Percentiles rank a stretch among this genome's conserved stretches.
These are phyloP conservation scores for Trichopus zeylanicus DNA, from an alignment of 116 monocot species.

Conservation along the genomic window DNA sequence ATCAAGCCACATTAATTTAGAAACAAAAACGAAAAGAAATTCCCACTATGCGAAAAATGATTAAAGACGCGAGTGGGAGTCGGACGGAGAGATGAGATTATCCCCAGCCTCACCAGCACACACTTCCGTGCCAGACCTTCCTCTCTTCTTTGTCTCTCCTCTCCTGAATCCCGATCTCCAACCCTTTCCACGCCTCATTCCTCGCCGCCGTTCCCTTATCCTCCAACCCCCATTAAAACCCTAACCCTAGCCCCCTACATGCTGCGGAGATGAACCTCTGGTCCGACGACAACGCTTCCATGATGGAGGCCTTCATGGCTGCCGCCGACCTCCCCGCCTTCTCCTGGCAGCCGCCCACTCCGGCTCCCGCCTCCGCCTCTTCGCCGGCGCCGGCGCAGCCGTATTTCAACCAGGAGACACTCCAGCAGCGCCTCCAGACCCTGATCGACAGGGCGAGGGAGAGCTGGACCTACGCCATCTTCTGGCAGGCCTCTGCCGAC, in stretches of 20 bases:
- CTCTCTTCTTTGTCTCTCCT: no score
- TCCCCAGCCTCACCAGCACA: no score
- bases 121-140: no score
- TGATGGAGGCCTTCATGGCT: conserved; percentile 79
- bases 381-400: conserved; percentile 1
- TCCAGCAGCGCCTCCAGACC: conserved; percentile 55
- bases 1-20: no score
- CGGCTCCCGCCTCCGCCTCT: conserved; percentile 5
- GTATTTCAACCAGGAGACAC: conserved; percentile 48
- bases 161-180: no score
- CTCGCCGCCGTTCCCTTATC: not conserved
- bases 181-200: not conserved
- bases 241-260: not conserved
- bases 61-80: no score
- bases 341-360: conserved; percentile 12
- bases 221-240: not conserved
- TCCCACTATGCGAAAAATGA: no score
- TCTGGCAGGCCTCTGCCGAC: conserved; percentile 68
- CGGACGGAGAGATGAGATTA: no score
- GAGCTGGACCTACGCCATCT: conserved; percentile 71
- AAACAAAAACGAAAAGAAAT: no score
- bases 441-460: conserved; percentile 47
- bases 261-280: conserved; percentile 47
- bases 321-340: conserved; percentile 22
- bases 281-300: conserved; percentile 58